These are phyloP conservation scores for Guyanaporus albipodus DNA, from an alignment of 768 basidiomycete genomes.

Conservation along the genomic window DNA sequence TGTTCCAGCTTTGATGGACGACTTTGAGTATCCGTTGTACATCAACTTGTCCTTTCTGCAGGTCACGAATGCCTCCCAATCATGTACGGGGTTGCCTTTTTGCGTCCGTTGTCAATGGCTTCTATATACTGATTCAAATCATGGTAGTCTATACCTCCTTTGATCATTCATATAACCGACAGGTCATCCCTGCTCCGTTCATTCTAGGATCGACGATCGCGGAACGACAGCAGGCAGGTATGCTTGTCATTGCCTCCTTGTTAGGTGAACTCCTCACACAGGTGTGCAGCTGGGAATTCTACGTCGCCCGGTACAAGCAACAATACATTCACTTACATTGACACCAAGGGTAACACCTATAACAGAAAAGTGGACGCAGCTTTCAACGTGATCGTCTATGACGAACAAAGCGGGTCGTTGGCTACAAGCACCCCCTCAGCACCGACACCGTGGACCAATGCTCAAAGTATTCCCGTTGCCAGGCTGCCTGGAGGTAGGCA, in stretches of 20 bases:
- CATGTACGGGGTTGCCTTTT: conserved; percentile 10
- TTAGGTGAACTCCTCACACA: neutral
- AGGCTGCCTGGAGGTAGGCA: conserved; percentile 37
- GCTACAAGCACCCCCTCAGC: conserved; percentile 20
- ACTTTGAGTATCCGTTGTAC: conserved; percentile 51
- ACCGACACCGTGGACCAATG: neutral
- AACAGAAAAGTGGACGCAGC: conserved; percentile 56
- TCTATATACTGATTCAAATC: neutral
- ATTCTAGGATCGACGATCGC: conserved; percentile 53
- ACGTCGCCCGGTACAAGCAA: conserved; percentile 53
- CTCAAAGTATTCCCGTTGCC: conserved; percentile 9
- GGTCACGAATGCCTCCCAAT: conserved; percentile 25
- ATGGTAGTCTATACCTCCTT: conserved; percentile 47
- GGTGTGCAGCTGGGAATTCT: conserved; percentile 47
- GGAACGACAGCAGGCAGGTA: conserved; percentile 58
- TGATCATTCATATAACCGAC: conserved; percentile 68
- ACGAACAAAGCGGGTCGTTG: conserved; percentile 52
- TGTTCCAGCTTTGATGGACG: conserved; percentile 40
- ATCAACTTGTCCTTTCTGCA: conserved; percentile 38
- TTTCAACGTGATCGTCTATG: conserved; percentile 56
- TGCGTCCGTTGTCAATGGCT: neutral
- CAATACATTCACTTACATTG: conserved; percentile 62
- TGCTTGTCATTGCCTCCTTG: conserved; percentile 12
- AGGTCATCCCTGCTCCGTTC: conserved; percentile 54
- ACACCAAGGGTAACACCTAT: conserved; percentile 60